These are phyloP conservation scores for Ogataea paradorogensis DNA, from an alignment of 805 yeast genomes.

Conservation along the genomic window DNA sequence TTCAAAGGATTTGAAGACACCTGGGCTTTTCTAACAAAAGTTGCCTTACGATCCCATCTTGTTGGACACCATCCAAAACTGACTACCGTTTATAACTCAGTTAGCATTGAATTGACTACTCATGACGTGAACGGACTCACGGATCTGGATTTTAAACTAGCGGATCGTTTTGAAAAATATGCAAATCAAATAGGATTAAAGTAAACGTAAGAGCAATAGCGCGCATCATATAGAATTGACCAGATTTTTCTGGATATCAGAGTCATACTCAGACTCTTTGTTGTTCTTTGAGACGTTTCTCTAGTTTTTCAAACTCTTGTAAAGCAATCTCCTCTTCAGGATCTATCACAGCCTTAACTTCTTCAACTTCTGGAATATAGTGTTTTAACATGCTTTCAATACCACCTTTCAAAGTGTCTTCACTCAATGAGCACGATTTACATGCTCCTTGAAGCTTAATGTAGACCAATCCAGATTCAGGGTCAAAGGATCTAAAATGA, in stretches of 20 bases:
- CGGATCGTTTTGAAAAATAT: slow-evolving; percentile 44
- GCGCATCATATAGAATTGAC: too few relatives aligned
- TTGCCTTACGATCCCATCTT: slow-evolving; percentile 55
- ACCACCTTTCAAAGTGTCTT: slow-evolving; percentile 65
- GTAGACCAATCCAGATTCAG: slow-evolving; percentile 53
- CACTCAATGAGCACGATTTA: slow-evolving; percentile 65
- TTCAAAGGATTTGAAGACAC: slow-evolving; percentile 58
- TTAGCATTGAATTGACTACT: slow-evolving; percentile 54
- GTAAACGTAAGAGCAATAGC: background rate
- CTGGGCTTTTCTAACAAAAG: slow-evolving; percentile 60
- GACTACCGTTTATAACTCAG: slow-evolving; percentile 58
- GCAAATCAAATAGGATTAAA: slow-evolving; percentile 20
- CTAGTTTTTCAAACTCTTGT: slow-evolving; percentile 82
- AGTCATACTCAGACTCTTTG: background rate
- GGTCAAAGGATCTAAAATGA: slow-evolving; percentile 59
- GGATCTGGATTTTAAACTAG: slow-evolving; percentile 58
- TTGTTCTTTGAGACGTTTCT: slow-evolving; percentile 47
- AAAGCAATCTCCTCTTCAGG: slow-evolving; percentile 58
- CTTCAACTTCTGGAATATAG: slow-evolving; percentile 64
- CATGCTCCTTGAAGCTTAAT: slow-evolving; percentile 67
- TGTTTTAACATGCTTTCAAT: slow-evolving; percentile 69
- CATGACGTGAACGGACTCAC: slow-evolving; percentile 59
- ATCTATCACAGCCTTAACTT: slow-evolving; percentile 43
- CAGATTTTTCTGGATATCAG: too few relatives aligned
- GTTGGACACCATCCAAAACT: slow-evolving; percentile 72